These are phyloP conservation scores for Hypocreales sp. DNA, from an alignment of 2,329 filamentous ascomycete species.

Conservation along the genomic window DNA sequence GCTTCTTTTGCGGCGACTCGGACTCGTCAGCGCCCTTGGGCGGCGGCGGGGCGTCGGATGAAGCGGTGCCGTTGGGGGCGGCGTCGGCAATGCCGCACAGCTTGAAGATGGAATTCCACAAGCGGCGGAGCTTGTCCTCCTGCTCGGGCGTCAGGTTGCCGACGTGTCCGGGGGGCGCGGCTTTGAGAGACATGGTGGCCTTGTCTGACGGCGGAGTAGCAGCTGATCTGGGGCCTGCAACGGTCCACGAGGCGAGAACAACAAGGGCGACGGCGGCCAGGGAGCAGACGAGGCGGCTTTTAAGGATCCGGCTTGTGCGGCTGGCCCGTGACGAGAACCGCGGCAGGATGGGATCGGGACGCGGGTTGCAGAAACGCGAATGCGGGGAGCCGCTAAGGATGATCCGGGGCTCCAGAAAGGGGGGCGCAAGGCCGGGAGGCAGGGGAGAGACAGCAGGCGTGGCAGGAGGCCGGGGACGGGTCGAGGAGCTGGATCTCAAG, in stretches of 20 bases:
- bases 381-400: neutral
- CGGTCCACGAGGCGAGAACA: slow-evolving; percentile 3
- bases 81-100: slow-evolving; percentile 47
- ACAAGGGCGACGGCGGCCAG: slow-evolving; percentile 2
- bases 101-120: slow-evolving; percentile 66
- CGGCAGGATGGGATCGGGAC: slow-evolving; percentile 1
- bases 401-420: neutral
- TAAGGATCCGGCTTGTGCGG: slow-evolving; percentile 1
- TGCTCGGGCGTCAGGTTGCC: slow-evolving; percentile 83
- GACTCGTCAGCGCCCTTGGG: slow-evolving; percentile 8
- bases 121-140: slow-evolving; percentile 72
- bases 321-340: neutral
- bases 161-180: slow-evolving; percentile 52
- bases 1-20: slow-evolving; percentile 61
- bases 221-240: neutral
- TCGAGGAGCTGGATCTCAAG: too few species aligned
- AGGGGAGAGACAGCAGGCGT: neutral
- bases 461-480: too few species aligned
- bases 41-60: slow-evolving; percentile 2
- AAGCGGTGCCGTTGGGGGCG: slow-evolving; percentile 9
- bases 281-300: slow-evolving; percentile 2
- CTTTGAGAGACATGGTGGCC: slow-evolving; percentile 25
- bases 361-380: neutral
- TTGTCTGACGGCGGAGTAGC: slow-evolving; percentile 2
- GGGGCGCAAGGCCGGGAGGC: neutral